These are phyloP conservation scores for Metschnikowia peoriensis DNA, from an alignment of 805 yeast species.

Conservation along the genomic window DNA sequence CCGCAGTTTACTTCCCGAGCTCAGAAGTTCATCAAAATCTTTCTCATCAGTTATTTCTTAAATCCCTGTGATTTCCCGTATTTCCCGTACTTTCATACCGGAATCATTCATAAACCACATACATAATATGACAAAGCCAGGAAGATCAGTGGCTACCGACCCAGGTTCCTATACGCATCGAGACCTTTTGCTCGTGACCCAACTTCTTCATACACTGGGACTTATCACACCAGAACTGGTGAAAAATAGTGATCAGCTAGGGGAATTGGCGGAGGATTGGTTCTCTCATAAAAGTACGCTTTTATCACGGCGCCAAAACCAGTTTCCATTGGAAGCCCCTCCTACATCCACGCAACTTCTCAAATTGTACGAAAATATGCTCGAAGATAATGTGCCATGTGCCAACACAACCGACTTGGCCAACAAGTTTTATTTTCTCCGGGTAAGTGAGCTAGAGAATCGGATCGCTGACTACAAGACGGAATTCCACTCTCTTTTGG, in stretches of 20 bases:
- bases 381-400: conserved; percentile 25
- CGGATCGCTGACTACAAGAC: conserved; percentile 24
- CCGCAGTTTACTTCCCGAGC: neutral
- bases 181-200: conserved; percentile 37
- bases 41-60: no score
- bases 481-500: conserved; percentile 5
- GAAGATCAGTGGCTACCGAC: conserved; percentile 10
- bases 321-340: conserved; percentile 15
- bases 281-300: conserved; percentile 27
- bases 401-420: conserved; percentile 40
- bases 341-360: conserved; percentile 22
- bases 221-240: conserved; percentile 25
- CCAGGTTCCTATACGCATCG: conserved; percentile 22
- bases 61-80: no score
- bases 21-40: neutral
- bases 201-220: conserved; percentile 35
- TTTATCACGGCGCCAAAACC: conserved; percentile 21
- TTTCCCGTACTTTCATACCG: no score
- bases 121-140: neutral
- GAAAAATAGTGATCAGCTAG: conserved; percentile 19
- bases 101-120: neutral
- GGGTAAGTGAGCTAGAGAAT: conserved; percentile 34
- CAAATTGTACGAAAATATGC: conserved; percentile 27
- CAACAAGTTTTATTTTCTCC: conserved; percentile 29
- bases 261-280: conserved; percentile 29